Conservation (phyloP, 768 basidiomycete genomes). For the Agaricus blazei region DNA sequence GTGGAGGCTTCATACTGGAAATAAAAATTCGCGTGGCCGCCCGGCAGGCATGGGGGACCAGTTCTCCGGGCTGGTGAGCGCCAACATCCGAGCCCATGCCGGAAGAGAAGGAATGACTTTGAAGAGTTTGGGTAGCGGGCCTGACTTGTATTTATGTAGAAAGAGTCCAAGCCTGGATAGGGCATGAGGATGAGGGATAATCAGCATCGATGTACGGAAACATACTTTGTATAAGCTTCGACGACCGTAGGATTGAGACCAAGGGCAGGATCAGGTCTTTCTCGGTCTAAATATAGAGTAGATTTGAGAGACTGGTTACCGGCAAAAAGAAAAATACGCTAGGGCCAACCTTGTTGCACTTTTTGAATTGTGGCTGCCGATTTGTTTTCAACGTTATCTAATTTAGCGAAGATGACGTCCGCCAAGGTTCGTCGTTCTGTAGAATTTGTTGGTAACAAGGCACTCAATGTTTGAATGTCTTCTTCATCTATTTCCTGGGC, state of each 20-base stretch:
- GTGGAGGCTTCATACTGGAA: constrained; percentile 93
- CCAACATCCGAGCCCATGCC: constrained; percentile 93
- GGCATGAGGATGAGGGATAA: background rate
- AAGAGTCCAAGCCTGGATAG: constrained; percentile 71
- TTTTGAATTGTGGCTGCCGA: constrained; percentile 54
- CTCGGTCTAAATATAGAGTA: constrained; percentile 29
- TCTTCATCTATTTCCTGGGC: constrained; percentile 82
- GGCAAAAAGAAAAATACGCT: background rate
- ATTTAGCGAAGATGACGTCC: constrained; percentile 94
- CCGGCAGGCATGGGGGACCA: constrained; percentile 95
- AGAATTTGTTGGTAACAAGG: constrained; percentile 69
- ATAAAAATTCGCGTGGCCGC: constrained; percentile 95
- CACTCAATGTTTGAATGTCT: constrained; percentile 84
- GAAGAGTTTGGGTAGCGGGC: constrained; percentile 93
- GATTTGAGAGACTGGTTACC: background rate
- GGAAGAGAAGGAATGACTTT: constrained; percentile 96
- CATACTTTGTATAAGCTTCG: constrained; percentile 89
- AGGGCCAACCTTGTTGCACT: constrained; percentile 47
- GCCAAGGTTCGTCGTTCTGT: constrained; percentile 83
- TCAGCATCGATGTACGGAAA: constrained; percentile 8
- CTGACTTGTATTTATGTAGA: constrained; percentile 86
- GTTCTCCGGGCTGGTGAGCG: constrained; percentile 84
- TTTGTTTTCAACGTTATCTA: constrained; percentile 60
- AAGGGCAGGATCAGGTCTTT: constrained; percentile 72
- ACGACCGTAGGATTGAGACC: constrained; percentile 91